Conservation (phyloP, 805 yeast genomes). For the Metschnikowia vanudenii region DNA sequence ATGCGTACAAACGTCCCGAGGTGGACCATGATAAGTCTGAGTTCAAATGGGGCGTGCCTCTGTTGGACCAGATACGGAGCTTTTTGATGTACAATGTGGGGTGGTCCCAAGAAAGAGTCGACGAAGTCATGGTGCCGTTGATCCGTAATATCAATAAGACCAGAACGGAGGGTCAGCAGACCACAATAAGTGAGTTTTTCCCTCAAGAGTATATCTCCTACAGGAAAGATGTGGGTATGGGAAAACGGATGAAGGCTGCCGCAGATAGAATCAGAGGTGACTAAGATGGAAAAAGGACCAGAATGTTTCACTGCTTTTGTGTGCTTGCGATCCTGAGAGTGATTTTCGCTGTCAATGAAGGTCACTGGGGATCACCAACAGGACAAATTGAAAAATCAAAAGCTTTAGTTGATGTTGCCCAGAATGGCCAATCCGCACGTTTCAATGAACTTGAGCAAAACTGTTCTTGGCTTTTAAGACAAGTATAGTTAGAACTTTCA, state of each 20-base stretch:
- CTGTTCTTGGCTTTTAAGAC: too few species aligned
- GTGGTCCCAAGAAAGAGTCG: slow-evolving; percentile 75
- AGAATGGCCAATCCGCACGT: too few species aligned
- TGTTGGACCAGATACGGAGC: slow-evolving; percentile 71
- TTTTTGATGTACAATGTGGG: slow-evolving; percentile 70
- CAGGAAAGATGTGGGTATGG: slow-evolving; percentile 47
- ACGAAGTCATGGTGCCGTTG: slow-evolving; percentile 82
- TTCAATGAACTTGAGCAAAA: too few species aligned
- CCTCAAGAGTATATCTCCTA: slow-evolving; percentile 54
- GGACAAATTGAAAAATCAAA: too few species aligned
- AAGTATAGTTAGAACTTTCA: too few species aligned
- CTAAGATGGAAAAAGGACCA: neutral
- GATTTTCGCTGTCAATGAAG: too few species aligned
- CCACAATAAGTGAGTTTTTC: slow-evolving; percentile 65
- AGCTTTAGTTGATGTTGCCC: too few species aligned
- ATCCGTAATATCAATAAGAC: slow-evolving; percentile 74
- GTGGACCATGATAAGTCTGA: slow-evolving; percentile 78
- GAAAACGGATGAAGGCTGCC: slow-evolving; percentile 63
- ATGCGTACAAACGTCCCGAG: slow-evolving; percentile 77
- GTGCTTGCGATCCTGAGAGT: too few species aligned
- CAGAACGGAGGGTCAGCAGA: slow-evolving; percentile 52
- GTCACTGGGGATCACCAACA: too few species aligned
- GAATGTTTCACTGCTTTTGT: neutral
- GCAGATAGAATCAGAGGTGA: slow-evolving; percentile 43
- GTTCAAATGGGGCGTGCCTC: slow-evolving; percentile 90